Evolutionary conservation across 805 yeast genomes (phyloP).

Genomic region (Kazachstania viticola): DNA sequence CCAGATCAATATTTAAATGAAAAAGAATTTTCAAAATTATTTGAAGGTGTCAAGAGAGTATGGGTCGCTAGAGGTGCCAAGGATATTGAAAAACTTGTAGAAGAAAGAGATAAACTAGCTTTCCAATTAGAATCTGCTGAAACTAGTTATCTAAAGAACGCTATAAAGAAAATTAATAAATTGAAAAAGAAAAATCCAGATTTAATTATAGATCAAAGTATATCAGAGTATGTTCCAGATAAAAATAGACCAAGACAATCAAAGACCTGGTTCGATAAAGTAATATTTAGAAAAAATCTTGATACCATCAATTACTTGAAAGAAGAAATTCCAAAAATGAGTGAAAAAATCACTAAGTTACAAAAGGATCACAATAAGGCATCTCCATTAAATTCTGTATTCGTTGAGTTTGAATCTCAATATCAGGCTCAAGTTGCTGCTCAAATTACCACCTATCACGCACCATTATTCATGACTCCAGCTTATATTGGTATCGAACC

Average conservation of each 20-base stretch:
- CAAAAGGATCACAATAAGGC: constrained; percentile 39
- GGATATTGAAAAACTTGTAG: constrained; percentile 43
- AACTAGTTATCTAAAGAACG: constrained; percentile 43
- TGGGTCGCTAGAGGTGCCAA: constrained; percentile 63
- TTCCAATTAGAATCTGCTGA: constrained; percentile 56
- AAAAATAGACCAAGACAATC: constrained; percentile 57
- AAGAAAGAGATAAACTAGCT: constrained; percentile 49
- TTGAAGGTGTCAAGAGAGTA: constrained; percentile 71
- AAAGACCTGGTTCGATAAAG: constrained; percentile 17
- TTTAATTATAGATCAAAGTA: constrained; percentile 33
- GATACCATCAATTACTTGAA: constrained; percentile 51
- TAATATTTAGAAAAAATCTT: constrained; percentile 42
- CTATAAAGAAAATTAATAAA: constrained; percentile 50
- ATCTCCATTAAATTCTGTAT: constrained; percentile 65
- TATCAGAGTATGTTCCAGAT: constrained; percentile 48
- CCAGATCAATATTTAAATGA: constrained; percentile 67
- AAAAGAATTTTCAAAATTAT: constrained; percentile 58
- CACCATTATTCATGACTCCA: constrained; percentile 52
- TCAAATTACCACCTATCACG: constrained; percentile 53
- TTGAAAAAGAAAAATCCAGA: constrained; percentile 49
- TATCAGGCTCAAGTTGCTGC: constrained; percentile 63
- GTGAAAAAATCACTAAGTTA: constrained; percentile 43
- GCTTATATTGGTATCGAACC: constrained; percentile 54
- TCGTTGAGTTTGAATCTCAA: constrained; percentile 70
- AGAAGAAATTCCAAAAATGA: constrained; percentile 44